Base-by-base conservation (phyloP, 2,329 filamentous ascomycete species). In the Penicillium brevicompactum region DNA sequence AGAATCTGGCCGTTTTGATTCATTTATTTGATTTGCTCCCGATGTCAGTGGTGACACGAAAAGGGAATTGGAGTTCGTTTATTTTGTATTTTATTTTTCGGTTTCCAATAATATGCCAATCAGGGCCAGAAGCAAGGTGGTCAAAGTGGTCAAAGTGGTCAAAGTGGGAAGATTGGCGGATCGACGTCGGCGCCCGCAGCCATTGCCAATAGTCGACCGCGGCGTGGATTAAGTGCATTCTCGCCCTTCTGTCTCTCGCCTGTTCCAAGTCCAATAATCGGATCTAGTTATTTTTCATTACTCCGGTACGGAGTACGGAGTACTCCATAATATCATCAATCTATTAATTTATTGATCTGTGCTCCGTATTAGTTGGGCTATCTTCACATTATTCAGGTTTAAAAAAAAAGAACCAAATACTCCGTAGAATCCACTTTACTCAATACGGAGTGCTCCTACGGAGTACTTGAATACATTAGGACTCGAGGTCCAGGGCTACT, bases 161-260 rank as follows among this genome's bases (percentile, higher is more conserved):
- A n/a, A 18, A 11, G 32, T 34, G 32, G 16, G 61, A 52, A 61
- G 57, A 66, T 61, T 61, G 63, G 65, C 63, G 65, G 70, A 71
- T 73, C 70, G 70, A 72, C 70, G 67, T 65, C 63, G 69, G 68
- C 55, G 64, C 64, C 67, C 65, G 66, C 66, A 64, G 65, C 67
- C 67, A 70, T 69, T 70, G 65, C 63, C 70, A 72, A 72, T 72
- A 73, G 70, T 73, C 60, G 49, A 55, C 14, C 62, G 8, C 24
- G 8, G 24, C 24, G 18, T 18, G 18, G 18, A 18, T 18, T 18
- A 18, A 18, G 59, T 47, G 52, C 63, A 68, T 67, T 67, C 64
- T 44, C n/a, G 30, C 30, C 21, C 41, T 22, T 42, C 16, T 21
- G 30, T 31, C 6, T 31, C 10, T 7, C 30, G 30, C 32, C 32